phyloP scores from a whole-genome alignment of 208 protist species.

The Leishmania gerbilli region DNA sequence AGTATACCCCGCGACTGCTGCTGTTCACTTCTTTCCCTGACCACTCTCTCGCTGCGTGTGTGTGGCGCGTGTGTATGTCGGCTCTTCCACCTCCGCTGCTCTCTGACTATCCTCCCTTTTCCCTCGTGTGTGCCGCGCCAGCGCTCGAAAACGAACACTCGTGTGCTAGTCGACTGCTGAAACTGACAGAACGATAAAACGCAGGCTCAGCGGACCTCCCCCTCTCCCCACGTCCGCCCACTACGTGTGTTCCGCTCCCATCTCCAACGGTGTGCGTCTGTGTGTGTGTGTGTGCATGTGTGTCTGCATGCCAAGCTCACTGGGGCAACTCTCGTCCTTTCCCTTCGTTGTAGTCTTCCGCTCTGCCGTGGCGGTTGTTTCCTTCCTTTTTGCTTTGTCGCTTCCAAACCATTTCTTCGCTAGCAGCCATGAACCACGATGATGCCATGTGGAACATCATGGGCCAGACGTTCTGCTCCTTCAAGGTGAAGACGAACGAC shows the following conservation, averaged over 20 bases:
- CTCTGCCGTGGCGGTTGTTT: not conserved
- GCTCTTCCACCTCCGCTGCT: not conserved
- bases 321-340: not conserved
- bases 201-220: not conserved
- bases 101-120: not conserved
- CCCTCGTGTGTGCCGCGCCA: not conserved
- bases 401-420: not conserved
- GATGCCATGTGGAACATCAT: conserved; percentile 94
- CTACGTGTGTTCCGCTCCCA: not conserved
- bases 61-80: not conserved
- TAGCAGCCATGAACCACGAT: conserved; percentile 90
- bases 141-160: not conserved
- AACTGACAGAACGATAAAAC: not conserved
- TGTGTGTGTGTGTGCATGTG: not conserved
- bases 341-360: not conserved
- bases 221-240: not conserved
- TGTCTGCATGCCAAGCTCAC: not conserved
- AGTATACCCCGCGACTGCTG: not conserved
- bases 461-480: conserved; percentile 93
- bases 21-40: not conserved
- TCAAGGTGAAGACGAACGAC: conserved; percentile 92
- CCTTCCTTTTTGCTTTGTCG: not conserved
- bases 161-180: not conserved
- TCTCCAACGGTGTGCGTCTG: not conserved
- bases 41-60: not conserved